A percentile compares a stretch with the other conserved stretches of the same genome.
These are phyloP conservation scores for Tulasnella sp. DNA, from an alignment of 768 basidiomycete genomes.

Conservation along the genomic window DNA sequence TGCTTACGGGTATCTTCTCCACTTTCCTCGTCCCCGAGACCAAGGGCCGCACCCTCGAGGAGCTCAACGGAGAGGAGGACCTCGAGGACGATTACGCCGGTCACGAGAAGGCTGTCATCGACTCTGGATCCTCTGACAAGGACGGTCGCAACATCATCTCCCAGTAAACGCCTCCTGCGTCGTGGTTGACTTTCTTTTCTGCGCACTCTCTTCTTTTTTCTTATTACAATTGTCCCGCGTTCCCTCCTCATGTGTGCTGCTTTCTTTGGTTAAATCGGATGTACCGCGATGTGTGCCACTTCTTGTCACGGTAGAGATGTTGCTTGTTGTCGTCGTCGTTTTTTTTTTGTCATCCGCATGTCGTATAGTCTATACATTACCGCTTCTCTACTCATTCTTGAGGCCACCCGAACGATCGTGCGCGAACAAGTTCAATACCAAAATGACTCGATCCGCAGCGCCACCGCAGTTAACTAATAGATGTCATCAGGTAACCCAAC, in stretches of 20 bases:
- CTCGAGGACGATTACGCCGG: constrained; percentile 24
- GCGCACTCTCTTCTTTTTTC: not conserved
- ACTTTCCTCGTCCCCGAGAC: constrained; percentile 77
- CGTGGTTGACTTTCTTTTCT: not conserved
- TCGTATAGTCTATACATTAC: not conserved
- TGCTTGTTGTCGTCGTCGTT: too few relatives aligned
- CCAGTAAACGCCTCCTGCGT: not conserved
- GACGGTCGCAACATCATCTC: not conserved
- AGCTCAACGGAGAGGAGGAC: constrained; percentile 25
- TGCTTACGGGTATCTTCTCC: constrained; percentile 77
- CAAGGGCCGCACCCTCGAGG: constrained; percentile 34
- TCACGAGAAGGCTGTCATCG: constrained; percentile 24
- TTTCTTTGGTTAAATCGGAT: not conserved
- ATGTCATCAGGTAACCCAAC: too few relatives aligned
- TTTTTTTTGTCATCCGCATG: not conserved
- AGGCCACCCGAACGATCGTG: too few relatives aligned
- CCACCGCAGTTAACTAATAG: too few relatives aligned
- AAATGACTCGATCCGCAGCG: too few relatives aligned
- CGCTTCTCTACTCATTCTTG: not conserved
- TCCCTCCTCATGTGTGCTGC: not conserved
- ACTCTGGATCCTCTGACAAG: not conserved
- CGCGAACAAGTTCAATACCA: too few relatives aligned
- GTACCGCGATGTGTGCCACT: not conserved
- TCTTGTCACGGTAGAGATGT: not conserved
- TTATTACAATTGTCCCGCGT: not conserved